Evolutionary conservation across 305 asterid species (phyloP).

Genomic region (Solanum hybrid): DNA sequence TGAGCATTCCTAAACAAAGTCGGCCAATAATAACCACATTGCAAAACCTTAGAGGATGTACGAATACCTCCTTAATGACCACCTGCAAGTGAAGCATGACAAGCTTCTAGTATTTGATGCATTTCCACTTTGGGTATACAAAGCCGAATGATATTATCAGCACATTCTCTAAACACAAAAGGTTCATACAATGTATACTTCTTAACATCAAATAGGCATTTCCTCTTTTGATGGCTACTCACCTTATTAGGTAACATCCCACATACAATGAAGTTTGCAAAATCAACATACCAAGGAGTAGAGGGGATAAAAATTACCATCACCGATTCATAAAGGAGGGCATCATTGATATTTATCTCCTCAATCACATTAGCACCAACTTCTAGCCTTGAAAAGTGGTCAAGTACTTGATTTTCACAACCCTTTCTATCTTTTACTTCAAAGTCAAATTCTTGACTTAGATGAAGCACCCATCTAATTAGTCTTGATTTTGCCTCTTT

Average conservation of each 20-base stretch:
- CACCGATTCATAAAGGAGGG: not conserved
- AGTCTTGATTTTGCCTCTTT: not conserved
- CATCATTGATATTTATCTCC: not conserved
- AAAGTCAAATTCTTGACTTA: not conserved
- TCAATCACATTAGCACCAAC: not conserved
- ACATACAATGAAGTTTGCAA: not conserved
- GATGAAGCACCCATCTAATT: not conserved
- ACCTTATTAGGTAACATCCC: not conserved
- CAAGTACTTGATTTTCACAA: not conserved
- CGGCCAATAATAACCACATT: not conserved
- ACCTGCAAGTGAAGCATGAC: not conserved
- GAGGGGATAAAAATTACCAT: not conserved
- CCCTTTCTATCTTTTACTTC: not conserved
- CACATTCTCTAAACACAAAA: not conserved
- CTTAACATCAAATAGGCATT: not conserved
- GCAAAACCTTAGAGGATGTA: not conserved
- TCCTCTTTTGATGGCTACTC: not conserved
- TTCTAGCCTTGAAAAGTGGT: not conserved
- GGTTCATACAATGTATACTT: not conserved
- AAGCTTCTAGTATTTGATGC: too few relatives aligned
- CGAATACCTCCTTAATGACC: not conserved
- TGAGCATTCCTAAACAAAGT: not conserved
- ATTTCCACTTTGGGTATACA: not conserved
- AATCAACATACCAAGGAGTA: not conserved
- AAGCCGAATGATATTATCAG: not conserved